Conservation (phyloP, 2,329 filamentous ascomycete species). For the Colletotrichum acutatum region DNA sequence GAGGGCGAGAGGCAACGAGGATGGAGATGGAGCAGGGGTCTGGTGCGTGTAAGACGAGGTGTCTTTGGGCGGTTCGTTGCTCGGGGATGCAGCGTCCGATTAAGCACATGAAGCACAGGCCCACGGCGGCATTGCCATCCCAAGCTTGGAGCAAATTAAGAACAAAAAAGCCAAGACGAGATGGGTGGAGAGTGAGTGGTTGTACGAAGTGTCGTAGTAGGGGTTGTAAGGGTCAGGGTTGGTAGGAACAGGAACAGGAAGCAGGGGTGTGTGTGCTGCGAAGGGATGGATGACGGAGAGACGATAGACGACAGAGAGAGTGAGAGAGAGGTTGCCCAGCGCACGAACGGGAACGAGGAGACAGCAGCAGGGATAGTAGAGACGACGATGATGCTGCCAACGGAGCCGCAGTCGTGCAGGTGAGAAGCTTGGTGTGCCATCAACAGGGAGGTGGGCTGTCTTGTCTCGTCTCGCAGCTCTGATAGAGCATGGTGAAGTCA, state of each 20-base stretch:
- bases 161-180: slow-evolving; percentile 35
- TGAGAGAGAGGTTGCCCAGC: neutral
- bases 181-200: slow-evolving; percentile 11
- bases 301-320: slow-evolving; percentile 30
- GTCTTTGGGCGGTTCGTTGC: slow-evolving; percentile 23
- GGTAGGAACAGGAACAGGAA: slow-evolving; percentile 24
- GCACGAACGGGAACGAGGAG: neutral
- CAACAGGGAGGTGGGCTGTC: neutral
- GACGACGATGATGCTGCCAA: slow-evolving; percentile 20
- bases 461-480: neutral
- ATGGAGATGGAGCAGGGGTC: slow-evolving; percentile 9
- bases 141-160: slow-evolving; percentile 36
- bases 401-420: slow-evolving; percentile 12
- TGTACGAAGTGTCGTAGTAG: slow-evolving; percentile 1
- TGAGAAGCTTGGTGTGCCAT: slow-evolving; percentile 4
- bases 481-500: slow-evolving; percentile 1
- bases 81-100: slow-evolving; percentile 35
- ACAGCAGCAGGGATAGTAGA: neutral
- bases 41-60: neutral
- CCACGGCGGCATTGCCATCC: slow-evolving; percentile 38
- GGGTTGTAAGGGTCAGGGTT: slow-evolving; percentile 11
- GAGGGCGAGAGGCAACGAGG: neutral
- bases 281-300: slow-evolving; percentile 27
- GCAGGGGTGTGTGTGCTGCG: slow-evolving; percentile 5
- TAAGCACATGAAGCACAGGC: slow-evolving; percentile 38